phyloP scores from a whole-genome alignment of 192 early-diverging fungal genomes.

The Coemansia sp. region DNA sequence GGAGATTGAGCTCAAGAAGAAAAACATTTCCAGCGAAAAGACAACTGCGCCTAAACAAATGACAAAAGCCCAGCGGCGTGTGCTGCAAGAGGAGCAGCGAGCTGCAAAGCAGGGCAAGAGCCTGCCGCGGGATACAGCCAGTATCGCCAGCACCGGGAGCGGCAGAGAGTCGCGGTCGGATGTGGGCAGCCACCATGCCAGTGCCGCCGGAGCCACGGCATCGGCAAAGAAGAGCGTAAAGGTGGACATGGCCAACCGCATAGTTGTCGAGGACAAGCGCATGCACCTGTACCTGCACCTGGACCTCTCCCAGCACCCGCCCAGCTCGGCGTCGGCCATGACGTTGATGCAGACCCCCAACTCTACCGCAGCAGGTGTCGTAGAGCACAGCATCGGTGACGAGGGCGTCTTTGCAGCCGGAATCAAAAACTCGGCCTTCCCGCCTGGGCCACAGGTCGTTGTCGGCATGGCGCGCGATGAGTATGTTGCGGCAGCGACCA shows the following conservation, averaged over 20 bases:
- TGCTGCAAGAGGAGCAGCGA: slow-evolving; percentile 76
- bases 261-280: slow-evolving; percentile 39
- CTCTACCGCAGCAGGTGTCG: slow-evolving; percentile 11
- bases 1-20: slow-evolving; percentile 28
- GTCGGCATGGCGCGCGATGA: slow-evolving; percentile 37
- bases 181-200: slow-evolving; percentile 1
- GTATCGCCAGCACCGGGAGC: neutral
- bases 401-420: slow-evolving; percentile 24
- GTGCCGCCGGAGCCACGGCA: neutral
- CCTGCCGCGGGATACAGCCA: slow-evolving; percentile 1
- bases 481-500: slow-evolving; percentile 18
- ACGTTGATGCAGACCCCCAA: slow-evolving; percentile 8
- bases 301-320: slow-evolving; percentile 41
- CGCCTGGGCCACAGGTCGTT: slow-evolving; percentile 43
- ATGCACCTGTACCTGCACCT: slow-evolving; percentile 48
- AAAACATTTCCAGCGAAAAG: slow-evolving; percentile 21
- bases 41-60: slow-evolving; percentile 58
- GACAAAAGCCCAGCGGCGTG: slow-evolving; percentile 90
- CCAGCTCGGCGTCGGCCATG: slow-evolving; percentile 32
- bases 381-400: slow-evolving; percentile 23
- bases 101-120: slow-evolving; percentile 62
- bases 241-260: slow-evolving; percentile 28
- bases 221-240: slow-evolving; percentile 1
- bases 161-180: slow-evolving; percentile 9
- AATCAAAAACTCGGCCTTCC: slow-evolving; percentile 36